Base-by-base conservation (phyloP, 768 basidiomycete genomes). In the Suillus lakei region DNA sequence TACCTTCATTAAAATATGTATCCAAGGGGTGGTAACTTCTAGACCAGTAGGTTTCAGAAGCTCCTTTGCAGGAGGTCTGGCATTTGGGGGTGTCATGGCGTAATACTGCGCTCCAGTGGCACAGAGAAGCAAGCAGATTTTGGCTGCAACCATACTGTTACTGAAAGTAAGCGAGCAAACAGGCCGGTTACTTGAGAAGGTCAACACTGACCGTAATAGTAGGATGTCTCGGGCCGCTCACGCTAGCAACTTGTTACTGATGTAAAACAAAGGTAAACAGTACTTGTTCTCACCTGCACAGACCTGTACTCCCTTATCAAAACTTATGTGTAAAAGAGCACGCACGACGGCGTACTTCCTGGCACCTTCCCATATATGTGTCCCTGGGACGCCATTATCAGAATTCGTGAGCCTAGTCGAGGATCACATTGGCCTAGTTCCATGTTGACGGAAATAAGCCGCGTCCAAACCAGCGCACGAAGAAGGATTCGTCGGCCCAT, bases 371-470 rank as follows among this genome's bases (percentile, higher is more conserved):
- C 44, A 26, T 3, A 15, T 5, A 13, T n/a, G n/a, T n/a, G n/a
- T 48, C 23, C 23, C 23, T 26, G 23, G 6, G 23, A 48, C 1
- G 5, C 46, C 23, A 7, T 26, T 7, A 7, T 18, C 7, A 50
- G 23, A 48, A 26, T 13, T 8, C 26, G 15, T 50, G 26, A 28
- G 7, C 50, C 26, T 30, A 28, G 26, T 16, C 8, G 26, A 28
- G 26, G 26, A 50, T 50, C 50, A 26, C 48, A 26, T 23, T n/a
- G 12, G n/a, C 23, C 44, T 23, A 12, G 12, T 48, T 30, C 73
- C 74, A 18, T 76, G 72, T 60, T 71, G 55, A 30, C 68, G 48
- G 30, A 75, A 58, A 76, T 76, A 63, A 69, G 28, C 50, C 50
- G 18, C 67, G 46, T 76, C 68, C 65, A 71, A 67, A 62, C 72